A percentile compares a stretch with the other conserved stretches of the same genome.
phyloP scores from a whole-genome alignment of 2,329 filamentous ascomycete species.

The Trichophyton simii region DNA sequence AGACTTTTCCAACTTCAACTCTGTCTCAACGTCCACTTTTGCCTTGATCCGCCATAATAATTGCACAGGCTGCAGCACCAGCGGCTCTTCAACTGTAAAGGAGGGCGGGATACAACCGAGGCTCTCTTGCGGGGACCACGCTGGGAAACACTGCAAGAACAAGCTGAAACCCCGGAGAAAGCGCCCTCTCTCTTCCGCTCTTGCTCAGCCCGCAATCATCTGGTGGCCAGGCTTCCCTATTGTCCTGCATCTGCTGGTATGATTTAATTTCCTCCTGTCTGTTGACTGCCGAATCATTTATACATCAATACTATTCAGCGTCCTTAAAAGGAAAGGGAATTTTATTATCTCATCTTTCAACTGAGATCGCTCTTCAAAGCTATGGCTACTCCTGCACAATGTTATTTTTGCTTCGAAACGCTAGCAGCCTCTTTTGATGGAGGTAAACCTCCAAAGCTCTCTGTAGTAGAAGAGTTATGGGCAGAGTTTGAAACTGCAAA shows the following conservation, averaged over 20 bases:
- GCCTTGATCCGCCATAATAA: background rate
- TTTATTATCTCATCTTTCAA: background rate
- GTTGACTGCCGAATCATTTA: too few relatives aligned
- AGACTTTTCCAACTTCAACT: background rate
- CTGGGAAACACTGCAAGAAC: background rate
- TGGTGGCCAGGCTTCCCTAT: background rate
- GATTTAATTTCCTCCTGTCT: too few relatives aligned
- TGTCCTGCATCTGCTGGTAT: background rate
- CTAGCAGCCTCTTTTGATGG: constrained; percentile 63
- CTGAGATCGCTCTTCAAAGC: background rate
- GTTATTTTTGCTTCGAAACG: constrained; percentile 84
- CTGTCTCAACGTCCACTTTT: background rate
- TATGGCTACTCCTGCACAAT: constrained; percentile 81
- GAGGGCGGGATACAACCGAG: background rate
- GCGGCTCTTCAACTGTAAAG: background rate
- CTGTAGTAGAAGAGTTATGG: constrained; percentile 59
- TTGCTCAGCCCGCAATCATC: constrained; percentile 1
- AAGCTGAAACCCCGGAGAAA: background rate
- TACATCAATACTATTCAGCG: background rate
- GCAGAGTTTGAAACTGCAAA: constrained; percentile 37
- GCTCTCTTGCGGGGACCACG: background rate
- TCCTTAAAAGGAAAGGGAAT: background rate
- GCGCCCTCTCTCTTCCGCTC: background rate
- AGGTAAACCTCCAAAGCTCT: constrained; percentile 54
- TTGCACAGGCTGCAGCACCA: background rate